Evolutionary conservation across 2,329 filamentous ascomycete species (phyloP).

Genomic region (Colletotrichum sp.): DNA sequence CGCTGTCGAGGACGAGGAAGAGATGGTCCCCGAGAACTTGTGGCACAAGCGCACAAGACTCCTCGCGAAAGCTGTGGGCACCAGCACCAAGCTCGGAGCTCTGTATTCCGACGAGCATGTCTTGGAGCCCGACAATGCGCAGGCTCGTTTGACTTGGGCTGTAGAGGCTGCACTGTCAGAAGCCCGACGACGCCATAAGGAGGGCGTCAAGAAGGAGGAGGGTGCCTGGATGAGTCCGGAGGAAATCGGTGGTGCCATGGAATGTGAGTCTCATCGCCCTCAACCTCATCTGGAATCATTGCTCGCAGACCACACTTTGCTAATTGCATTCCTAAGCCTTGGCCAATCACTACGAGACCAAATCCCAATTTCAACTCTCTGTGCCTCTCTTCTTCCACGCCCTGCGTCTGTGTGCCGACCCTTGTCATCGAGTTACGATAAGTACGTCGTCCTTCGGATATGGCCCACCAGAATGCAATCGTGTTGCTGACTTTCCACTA

Average conservation of each 20-base stretch:
- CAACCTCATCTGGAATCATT: neutral
- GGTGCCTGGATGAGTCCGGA: constrained; percentile 73
- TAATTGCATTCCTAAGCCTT: constrained; percentile 58
- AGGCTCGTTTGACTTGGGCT: constrained; percentile 78
- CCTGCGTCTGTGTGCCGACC: constrained; percentile 67
- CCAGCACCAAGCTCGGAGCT: constrained; percentile 84
- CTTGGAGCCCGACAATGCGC: constrained; percentile 74
- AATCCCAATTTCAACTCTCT: constrained; percentile 79
- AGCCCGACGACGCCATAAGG: constrained; percentile 67
- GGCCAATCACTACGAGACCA: constrained; percentile 76
- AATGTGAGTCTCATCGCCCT: constrained; percentile 51
- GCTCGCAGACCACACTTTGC: constrained; percentile 21
- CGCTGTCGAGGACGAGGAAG: constrained; percentile 25
- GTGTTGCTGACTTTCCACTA: constrained; percentile 1
- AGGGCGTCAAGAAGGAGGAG: constrained; percentile 74
- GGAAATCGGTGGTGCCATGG: constrained; percentile 76
- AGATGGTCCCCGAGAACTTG: constrained; percentile 48
- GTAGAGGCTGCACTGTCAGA: constrained; percentile 83
- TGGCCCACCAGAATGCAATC: neutral
- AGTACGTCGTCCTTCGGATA: constrained; percentile 53
- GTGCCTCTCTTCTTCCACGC: constrained; percentile 88
- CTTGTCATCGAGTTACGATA: constrained; percentile 81
- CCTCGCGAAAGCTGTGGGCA: constrained; percentile 74
- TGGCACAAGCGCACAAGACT: constrained; percentile 69
- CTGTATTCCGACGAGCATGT: constrained; percentile 81